Conservation (phyloP, 345 rosid genomes). For the Pugionium cornutum region DNA sequence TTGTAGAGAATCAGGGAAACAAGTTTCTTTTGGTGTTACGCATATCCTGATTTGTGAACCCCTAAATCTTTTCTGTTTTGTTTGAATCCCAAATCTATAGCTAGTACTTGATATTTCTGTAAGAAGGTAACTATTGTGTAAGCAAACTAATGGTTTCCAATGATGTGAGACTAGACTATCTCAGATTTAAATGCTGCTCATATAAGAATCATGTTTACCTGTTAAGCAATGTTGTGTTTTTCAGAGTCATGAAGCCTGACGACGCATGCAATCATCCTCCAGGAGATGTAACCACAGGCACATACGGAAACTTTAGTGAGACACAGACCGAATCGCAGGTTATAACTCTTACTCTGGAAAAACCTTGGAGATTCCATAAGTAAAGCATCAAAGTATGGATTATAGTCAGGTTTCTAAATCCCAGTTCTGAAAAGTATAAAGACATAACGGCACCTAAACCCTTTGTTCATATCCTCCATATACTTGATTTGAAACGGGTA, state of each 20-base stretch:
- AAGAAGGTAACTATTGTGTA: not conserved
- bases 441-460: conserved; percentile 5
- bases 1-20: not conserved
- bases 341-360: conserved; percentile 15
- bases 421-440: not conserved
- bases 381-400: not conserved
- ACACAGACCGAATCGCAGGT: conserved; percentile 99
- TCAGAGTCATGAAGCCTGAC: conserved; percentile 44
- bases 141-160: conserved; percentile 8
- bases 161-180: conserved; percentile 18
- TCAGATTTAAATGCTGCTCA: conserved; percentile 1
- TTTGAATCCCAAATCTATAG: not conserved
- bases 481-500: not conserved
- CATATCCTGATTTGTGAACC: conserved; percentile 20
- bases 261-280: conserved; percentile 41
- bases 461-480: not conserved
- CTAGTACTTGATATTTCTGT: not conserved
- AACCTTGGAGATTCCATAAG: not conserved
- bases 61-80: not conserved
- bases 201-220: conserved; percentile 14
- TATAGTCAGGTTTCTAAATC: conserved; percentile 15
- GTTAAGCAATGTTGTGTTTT: conserved; percentile 23
- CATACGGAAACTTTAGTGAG: conserved; percentile 75
- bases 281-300: conserved; percentile 41
- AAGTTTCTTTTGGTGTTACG: conserved; percentile 11